Evolutionary conservation across 805 yeast genomes (phyloP), one percentile per base, ranked within the genome.

Genomic region (Candida germanica): DNA sequence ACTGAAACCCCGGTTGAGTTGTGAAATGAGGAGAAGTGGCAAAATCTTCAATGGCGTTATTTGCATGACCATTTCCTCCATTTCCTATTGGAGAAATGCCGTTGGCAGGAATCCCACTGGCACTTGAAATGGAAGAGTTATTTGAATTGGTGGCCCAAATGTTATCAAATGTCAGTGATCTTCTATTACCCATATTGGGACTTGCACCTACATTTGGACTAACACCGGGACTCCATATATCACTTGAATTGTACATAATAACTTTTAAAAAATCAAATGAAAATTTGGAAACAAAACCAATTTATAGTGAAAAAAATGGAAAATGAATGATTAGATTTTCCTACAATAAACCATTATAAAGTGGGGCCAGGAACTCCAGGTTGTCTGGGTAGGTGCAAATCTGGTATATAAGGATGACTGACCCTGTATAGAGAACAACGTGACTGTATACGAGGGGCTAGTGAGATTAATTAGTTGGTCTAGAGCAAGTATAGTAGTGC

Each of bases 141-240:
- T 23, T 31, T n/a, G 38, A 33, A 11, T n/a, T 26, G 18, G 39
- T 40, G 20, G 48, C 35, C 53, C 53, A 49, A 19, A 49, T 49
- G 24, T 33, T 45, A 10, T 48, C 51, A 26, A 45, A 43, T 10
- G 44, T 42, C 36, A 45, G 46, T 1, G 46, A 38, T 22, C 49
- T 32, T 19, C 40, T 36, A 19, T 33, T 31, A 26, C 10, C 17
- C 19, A 30, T 16, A 2, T 25, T 10, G 3, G 36, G 39, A 14
- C 24, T 18, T 7, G 9, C 23, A 20, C 10, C 10, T 7, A 20
- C 9, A 10, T 20, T 20, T n/a, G n/a, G n/a, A n/a, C n/a, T n/a
- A n/a, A n/a, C n/a, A n/a, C n/a, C n/a, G n/a, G n/a, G n/a, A n/a
- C n/a, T n/a, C n/a, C n/a, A n/a, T n/a, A n/a, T n/a, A n/a, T n/a